Percentiles rank a stretch among this genome's conserved stretches.
Conservation (phyloP, 2,329 filamentous ascomycete genomes). For the Coniochaeta pulveracea region DNA sequence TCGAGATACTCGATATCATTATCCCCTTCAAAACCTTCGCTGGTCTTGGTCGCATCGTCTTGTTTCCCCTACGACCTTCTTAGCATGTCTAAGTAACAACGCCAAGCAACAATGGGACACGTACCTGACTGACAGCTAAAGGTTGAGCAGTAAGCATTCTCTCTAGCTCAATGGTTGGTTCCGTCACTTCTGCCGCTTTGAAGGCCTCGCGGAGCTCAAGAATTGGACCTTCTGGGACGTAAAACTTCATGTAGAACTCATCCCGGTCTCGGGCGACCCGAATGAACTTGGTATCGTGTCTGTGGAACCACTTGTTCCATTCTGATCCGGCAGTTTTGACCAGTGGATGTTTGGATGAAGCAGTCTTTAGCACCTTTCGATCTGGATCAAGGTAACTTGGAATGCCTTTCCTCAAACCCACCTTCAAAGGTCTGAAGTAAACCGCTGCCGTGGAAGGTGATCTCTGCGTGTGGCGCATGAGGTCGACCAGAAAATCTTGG, state of each 20-base stretch:
- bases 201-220: neutral
- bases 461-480: neutral
- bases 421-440: neutral
- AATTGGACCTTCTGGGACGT: neutral
- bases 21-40: no score
- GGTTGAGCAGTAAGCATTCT: no score
- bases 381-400: neutral
- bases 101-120: no score
- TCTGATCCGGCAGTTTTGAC: constrained; percentile 6
- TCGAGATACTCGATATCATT: neutral
- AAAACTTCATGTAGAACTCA: neutral
- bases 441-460: neutral
- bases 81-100: no score
- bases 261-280: no score
- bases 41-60: no score
- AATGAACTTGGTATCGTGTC: no score
- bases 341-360: constrained; percentile 4
- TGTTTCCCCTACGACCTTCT: no score
- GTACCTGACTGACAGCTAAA: no score
- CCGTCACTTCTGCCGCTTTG: no score
- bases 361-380: neutral
- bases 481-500: neutral
- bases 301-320: constrained; percentile 7
- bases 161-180: no score
- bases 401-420: neutral